phyloP scores from a whole-genome alignment of 2,329 filamentous ascomycete species.

The Talaromyces sp. region DNA sequence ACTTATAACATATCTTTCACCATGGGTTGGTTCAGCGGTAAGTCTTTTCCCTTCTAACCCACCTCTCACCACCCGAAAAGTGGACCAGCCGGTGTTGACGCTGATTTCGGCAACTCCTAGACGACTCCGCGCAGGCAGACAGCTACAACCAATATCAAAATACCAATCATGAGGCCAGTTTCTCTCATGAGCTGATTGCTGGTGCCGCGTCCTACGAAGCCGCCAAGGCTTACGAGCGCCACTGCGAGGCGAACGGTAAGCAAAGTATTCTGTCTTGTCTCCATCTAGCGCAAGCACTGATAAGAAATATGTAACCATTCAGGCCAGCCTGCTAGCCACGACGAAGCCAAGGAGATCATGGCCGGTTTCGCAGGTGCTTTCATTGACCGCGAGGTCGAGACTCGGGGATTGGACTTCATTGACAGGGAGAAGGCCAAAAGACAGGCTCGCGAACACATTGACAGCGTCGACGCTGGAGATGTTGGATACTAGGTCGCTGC shows the following conservation, averaged over 20 bases:
- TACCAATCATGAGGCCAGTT: slow-evolving; percentile 55
- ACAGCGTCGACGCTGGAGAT: not conserved
- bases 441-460: slow-evolving; percentile 52
- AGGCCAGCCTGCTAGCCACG: slow-evolving; percentile 68
- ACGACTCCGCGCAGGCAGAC: slow-evolving; percentile 2
- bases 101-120: not conserved
- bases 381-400: slow-evolving; percentile 71
- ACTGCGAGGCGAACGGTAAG: slow-evolving; percentile 64
- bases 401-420: slow-evolving; percentile 59
- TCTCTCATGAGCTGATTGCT: slow-evolving; percentile 71
- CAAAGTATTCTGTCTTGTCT: not conserved
- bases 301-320: not conserved
- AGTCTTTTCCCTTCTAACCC: slow-evolving; percentile 29
- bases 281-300: not conserved
- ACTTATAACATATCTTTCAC: slow-evolving; percentile 14
- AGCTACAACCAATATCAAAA: slow-evolving; percentile 26
- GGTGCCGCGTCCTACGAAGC: slow-evolving; percentile 75
- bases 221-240: slow-evolving; percentile 75
- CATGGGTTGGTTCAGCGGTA: slow-evolving; percentile 28
- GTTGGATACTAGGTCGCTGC: not conserved
- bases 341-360: slow-evolving; percentile 72
- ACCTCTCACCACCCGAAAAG: not conserved
- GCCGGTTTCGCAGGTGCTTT: slow-evolving; percentile 73
- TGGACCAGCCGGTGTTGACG: not conserved
- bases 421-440: slow-evolving; percentile 59